Evolutionary conservation across 441 rosid genomes (phyloP).

Genomic region (Brassica balearica): DNA sequence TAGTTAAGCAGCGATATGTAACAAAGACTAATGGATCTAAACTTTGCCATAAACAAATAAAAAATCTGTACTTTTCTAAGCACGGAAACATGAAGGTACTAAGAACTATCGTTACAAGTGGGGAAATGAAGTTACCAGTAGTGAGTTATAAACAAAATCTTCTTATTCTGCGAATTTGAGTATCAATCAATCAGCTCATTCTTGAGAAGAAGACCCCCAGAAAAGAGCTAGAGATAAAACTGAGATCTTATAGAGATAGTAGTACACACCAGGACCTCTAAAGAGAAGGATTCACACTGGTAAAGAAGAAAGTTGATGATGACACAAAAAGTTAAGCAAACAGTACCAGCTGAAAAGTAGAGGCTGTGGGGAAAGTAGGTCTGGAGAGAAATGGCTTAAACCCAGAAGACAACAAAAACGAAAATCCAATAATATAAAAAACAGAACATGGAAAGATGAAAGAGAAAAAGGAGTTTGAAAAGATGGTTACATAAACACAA

Average conservation of each 20-base stretch:
- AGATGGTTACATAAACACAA: slow-evolving; percentile 9
- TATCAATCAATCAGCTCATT: slow-evolving; percentile 32
- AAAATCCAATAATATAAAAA: neutral
- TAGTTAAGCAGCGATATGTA: too few species aligned
- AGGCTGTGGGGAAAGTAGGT: slow-evolving; percentile 10
- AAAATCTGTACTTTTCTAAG: neutral
- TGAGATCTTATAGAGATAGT: slow-evolving; percentile 9
- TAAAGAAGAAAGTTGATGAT: slow-evolving; percentile 7
- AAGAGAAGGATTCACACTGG: slow-evolving; percentile 18
- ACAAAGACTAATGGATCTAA: too few species aligned
- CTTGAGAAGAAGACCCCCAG: slow-evolving; percentile 18
- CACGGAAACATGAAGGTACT: neutral
- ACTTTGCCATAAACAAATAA: too few species aligned
- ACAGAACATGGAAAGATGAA: slow-evolving; percentile 8
- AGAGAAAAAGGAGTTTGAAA: slow-evolving; percentile 16
- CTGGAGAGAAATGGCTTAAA: slow-evolving; percentile 26
- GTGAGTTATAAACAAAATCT: neutral
- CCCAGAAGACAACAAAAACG: slow-evolving; percentile 33
- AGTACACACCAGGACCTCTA: slow-evolving; percentile 22
- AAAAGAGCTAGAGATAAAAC: neutral
- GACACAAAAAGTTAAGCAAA: neutral
- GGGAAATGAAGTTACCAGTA: slow-evolving; percentile 26
- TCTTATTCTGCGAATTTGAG: neutral
- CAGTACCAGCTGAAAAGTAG: neutral
- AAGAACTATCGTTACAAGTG: neutral